These are phyloP conservation scores for Pseudodiploospora longispora DNA, from an alignment of 2,329 filamentous ascomycete genomes.

Conservation along the genomic window DNA sequence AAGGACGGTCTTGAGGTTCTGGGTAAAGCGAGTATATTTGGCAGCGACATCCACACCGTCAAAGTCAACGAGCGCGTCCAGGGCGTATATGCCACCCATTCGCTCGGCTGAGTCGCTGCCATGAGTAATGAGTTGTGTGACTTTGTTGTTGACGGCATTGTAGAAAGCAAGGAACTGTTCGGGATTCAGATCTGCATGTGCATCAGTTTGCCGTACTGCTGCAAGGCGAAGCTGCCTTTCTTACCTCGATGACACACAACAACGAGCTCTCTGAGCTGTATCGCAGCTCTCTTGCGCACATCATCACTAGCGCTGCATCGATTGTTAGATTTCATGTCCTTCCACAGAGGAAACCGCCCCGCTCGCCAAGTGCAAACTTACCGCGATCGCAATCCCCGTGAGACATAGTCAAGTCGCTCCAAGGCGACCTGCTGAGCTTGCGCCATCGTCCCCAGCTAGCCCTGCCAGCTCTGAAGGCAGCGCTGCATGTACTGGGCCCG, in stretches of 20 bases:
- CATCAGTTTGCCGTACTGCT: slow-evolving; percentile 11
- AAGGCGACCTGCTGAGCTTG: slow-evolving; percentile 45
- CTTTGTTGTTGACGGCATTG: slow-evolving; percentile 47
- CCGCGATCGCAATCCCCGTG: slow-evolving; percentile 49
- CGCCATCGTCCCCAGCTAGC: slow-evolving; percentile 27
- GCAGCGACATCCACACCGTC: slow-evolving; percentile 88
- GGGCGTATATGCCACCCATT: slow-evolving; percentile 82
- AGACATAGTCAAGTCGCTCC: slow-evolving; percentile 46
- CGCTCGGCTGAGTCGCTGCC: slow-evolving; percentile 81
- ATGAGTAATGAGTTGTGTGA: slow-evolving; percentile 65
- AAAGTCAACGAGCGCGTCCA: slow-evolving; percentile 91
- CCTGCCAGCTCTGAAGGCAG: slow-evolving; percentile 10
- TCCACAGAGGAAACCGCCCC: neutral
- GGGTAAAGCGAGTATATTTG: slow-evolving; percentile 91
- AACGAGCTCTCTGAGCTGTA: slow-evolving; percentile 48
- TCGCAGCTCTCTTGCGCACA: slow-evolving; percentile 42
- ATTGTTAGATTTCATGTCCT: neutral
- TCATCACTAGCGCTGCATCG: slow-evolving; percentile 35
- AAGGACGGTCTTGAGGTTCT: slow-evolving; percentile 79
- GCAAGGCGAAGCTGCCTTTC: slow-evolving; percentile 3
- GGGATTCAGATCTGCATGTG: slow-evolving; percentile 57
- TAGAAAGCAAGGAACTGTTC: slow-evolving; percentile 65
- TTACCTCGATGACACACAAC: slow-evolving; percentile 47
- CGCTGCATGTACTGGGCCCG: slow-evolving; percentile 2
- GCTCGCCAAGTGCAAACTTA: slow-evolving; percentile 19